Evolutionary conservation across 441 rosid genomes (phyloP), one percentile per base, ranked within the genome.

Genomic region (Monsonia emarginata): DNA sequence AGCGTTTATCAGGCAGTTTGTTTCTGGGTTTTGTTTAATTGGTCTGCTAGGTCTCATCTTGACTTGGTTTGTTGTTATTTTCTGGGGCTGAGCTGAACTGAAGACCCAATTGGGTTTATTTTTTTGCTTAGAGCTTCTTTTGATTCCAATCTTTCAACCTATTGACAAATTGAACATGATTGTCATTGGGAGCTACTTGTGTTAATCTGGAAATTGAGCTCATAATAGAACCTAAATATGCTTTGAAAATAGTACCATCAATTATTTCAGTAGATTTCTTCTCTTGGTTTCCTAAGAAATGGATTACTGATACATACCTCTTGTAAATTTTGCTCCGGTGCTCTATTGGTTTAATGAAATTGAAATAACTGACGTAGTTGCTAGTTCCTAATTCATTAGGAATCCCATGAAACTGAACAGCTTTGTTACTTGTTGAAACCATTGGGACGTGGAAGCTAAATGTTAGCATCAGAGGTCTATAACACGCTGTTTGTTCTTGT

Each of bases 81-180:
- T 10, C 32, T 9, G 24, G 38, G 52, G n/a, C n/a, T 9, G 61
- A 18, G 7, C 26, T 50, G 61, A 57, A 26, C 52, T 67, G 21
- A 21, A 54, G 62, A 52, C 56, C 56, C 54, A 38, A 30, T 46
- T 38, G 16, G 4, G 57, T 46, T 42, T 46, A n/a, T 46, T 16
- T 32, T 40, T 63, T 64, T 10, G 59, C 64, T 36, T 60, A 52
- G 31, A 24, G 46, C 24, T 69, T 1, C 26, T 19, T 66, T 59
- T 65, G 14, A 34, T 66, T 16, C 71, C 65, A 42, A 18, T 65
- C 66, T 18, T 68, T 26, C 14, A n/a, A n/a, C 5, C 24, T 8
- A 38, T 46, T 18, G 54, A 46, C 5, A 25, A 22, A 21, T 54
- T 54, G 21, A 38, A 34, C 30, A 21, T n/a, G 14, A 18, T 42